Conservation (phyloP, 371 early-diverging fungal species). For the Nematocida displodere region DNA sequence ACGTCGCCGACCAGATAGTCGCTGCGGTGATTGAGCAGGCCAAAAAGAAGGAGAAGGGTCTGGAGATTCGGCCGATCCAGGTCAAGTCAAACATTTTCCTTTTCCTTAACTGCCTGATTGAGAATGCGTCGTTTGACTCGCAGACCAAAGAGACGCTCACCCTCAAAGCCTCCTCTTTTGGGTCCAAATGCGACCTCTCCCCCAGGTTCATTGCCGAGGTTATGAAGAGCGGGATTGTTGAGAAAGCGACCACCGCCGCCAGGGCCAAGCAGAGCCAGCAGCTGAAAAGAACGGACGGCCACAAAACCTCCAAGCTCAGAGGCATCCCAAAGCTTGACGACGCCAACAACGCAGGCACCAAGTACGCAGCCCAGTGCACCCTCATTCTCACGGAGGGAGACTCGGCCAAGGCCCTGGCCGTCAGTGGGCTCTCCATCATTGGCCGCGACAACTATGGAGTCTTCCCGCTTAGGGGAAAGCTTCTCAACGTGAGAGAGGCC, state of each 20-base stretch:
- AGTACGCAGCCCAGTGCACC: constrained; percentile 75
- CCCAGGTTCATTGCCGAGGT: constrained; percentile 76
- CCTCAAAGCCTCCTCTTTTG: constrained; percentile 74
- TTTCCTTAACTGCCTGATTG: constrained; percentile 90
- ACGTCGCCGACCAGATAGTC: constrained; percentile 80
- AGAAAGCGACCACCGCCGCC: constrained; percentile 73
- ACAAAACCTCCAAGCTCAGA: constrained; percentile 69
- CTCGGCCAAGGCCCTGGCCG: constrained; percentile 90
- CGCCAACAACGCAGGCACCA: constrained; percentile 86
- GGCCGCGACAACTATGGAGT: constrained; percentile 91
- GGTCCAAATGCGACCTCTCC: constrained; percentile 73
- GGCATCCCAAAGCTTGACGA: constrained; percentile 92
- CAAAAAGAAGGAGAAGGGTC: constrained; percentile 72
- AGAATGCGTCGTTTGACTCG: constrained; percentile 95
- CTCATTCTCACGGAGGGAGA: constrained; percentile 98
- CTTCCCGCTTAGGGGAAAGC: constrained; percentile 93
- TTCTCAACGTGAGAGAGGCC: constrained; percentile 94
- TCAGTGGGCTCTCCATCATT: constrained; percentile 81
- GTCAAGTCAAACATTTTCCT: constrained; percentile 84
- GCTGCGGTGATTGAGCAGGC: constrained; percentile 70
- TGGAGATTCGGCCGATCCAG: constrained; percentile 72
- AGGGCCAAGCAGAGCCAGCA: constrained; percentile 74
- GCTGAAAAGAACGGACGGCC: constrained; percentile 85
- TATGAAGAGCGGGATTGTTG: constrained; percentile 74
- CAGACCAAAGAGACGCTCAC: constrained; percentile 98